Conservation (phyloP, 441 rosid genomes). For the Populus hybrid region DNA sequence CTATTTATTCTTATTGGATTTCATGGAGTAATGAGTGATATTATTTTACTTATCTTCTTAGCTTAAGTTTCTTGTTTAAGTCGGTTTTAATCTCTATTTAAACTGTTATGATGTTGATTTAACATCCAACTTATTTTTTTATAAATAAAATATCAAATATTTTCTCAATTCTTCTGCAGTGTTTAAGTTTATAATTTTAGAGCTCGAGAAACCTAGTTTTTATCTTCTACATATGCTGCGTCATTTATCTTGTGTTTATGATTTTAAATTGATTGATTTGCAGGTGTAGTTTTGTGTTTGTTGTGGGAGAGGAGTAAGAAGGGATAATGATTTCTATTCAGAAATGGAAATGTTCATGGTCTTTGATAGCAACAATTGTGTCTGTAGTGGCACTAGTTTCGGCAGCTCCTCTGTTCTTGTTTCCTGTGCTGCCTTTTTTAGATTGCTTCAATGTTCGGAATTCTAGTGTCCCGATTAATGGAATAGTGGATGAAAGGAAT, state of each 20-base stretch:
- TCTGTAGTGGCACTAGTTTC: constrained; percentile 61
- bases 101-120: too few species aligned
- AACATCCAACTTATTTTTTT: too few species aligned
- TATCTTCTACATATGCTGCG: background rate
- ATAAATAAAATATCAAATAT: too few species aligned
- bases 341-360: constrained; percentile 74
- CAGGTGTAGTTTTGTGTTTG: constrained; percentile 4
- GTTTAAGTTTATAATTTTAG: too few species aligned
- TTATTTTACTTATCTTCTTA: too few species aligned
- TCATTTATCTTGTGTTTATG: background rate
- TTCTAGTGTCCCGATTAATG: constrained; percentile 40
- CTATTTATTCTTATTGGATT: too few species aligned
- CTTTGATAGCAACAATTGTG: constrained; percentile 57
- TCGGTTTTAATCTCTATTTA: too few species aligned
- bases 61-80: too few species aligned
- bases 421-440: constrained; percentile 69
- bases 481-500: constrained; percentile 33
- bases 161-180: too few species aligned
- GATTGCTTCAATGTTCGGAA: constrained; percentile 45
- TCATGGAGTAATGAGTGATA: too few species aligned
- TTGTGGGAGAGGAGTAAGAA: constrained; percentile 7
- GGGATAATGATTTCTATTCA: constrained; percentile 46
- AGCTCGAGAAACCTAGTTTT: background rate
- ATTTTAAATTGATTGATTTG: background rate
- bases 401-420: constrained; percentile 60